Evolutionary conservation across 768 basidiomycete species (phyloP).

Genomic region (Pulveroboletus frians): DNA sequence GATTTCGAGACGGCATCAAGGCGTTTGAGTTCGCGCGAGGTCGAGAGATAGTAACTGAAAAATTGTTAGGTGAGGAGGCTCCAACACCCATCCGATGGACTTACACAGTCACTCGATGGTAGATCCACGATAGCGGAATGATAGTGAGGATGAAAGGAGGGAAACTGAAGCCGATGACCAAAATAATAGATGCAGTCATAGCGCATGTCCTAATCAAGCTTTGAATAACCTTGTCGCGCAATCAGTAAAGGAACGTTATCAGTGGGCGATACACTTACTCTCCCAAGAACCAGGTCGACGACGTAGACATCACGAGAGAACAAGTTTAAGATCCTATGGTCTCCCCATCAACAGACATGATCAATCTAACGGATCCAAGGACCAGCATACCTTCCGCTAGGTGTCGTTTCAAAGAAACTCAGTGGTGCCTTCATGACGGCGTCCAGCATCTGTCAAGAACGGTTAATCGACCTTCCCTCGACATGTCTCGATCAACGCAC

Average conservation of each 20-base stretch:
- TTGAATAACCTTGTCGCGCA: slow-evolving; percentile 47
- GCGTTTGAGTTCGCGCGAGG: slow-evolving; percentile 83
- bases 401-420: slow-evolving; percentile 87
- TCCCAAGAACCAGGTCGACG: slow-evolving; percentile 76
- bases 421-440: slow-evolving; percentile 80
- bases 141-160: slow-evolving; percentile 76
- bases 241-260: neutral
- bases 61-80: neutral
- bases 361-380: neutral
- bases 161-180: slow-evolving; percentile 77
- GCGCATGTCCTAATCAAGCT: slow-evolving; percentile 62
- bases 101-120: slow-evolving; percentile 74
- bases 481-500: slow-evolving; percentile 35
- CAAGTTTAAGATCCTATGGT: slow-evolving; percentile 71
- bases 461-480: neutral
- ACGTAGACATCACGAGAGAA: slow-evolving; percentile 88
- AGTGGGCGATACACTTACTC: slow-evolving; percentile 33
- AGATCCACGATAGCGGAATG: slow-evolving; percentile 74
- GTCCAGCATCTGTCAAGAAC: slow-evolving; percentile 57
- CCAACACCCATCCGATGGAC: slow-evolving; percentile 14
- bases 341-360: neutral
- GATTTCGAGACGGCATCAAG: slow-evolving; percentile 85
- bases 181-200: slow-evolving; percentile 51
- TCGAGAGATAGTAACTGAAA: slow-evolving; percentile 77
- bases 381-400: slow-evolving; percentile 62